Percentiles rank a stretch among this genome's conserved stretches.
Conservation (phyloP, 805 yeast genomes). For the Barnettozyma salicaria region DNA sequence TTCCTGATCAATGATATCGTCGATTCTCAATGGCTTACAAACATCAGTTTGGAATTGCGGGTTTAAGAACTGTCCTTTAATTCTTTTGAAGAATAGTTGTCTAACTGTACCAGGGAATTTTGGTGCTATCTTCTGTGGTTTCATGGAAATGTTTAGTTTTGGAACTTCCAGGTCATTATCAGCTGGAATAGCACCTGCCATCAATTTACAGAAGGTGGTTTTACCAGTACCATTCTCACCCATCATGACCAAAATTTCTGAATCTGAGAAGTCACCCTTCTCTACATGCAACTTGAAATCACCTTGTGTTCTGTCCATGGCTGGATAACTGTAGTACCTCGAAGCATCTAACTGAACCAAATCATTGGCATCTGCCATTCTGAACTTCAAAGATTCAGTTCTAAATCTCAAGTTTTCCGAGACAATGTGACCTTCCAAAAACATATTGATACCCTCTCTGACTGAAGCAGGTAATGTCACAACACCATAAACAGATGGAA, state of each 20-base stretch:
- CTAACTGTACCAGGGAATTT: constrained; percentile 98
- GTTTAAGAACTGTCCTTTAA: constrained; percentile 85
- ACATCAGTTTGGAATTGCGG: constrained; percentile 99
- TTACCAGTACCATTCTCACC: constrained; percentile 99
- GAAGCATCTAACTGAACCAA: constrained; percentile 70
- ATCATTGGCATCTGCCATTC: constrained; percentile 86
- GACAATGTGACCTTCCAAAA: constrained; percentile 96
- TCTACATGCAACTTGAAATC: constrained; percentile 83
- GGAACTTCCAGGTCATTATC: constrained; percentile 80
- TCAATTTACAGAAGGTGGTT: constrained; percentile 91
- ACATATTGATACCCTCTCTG: constrained; percentile 98
- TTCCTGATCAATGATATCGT: constrained; percentile 93
- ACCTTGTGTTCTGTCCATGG: constrained; percentile 89
- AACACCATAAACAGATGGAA: constrained; percentile 97
- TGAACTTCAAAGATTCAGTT: constrained; percentile 90
- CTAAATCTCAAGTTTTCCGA: constrained; percentile 96
- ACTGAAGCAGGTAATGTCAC: constrained; percentile 95
- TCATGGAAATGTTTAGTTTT: constrained; percentile 89
- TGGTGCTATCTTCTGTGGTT: constrained; percentile 99
- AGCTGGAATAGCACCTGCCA: constrained; percentile 90
- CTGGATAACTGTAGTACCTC: constrained; percentile 70
- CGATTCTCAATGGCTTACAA: constrained; percentile 88
- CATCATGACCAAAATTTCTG: constrained; percentile 98
- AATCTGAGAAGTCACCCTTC: constrained; percentile 87
- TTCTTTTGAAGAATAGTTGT: constrained; percentile 93